These are phyloP conservation scores for Arabis alpina DNA, from an alignment of 345 rosid species.

Conservation along the genomic window DNA sequence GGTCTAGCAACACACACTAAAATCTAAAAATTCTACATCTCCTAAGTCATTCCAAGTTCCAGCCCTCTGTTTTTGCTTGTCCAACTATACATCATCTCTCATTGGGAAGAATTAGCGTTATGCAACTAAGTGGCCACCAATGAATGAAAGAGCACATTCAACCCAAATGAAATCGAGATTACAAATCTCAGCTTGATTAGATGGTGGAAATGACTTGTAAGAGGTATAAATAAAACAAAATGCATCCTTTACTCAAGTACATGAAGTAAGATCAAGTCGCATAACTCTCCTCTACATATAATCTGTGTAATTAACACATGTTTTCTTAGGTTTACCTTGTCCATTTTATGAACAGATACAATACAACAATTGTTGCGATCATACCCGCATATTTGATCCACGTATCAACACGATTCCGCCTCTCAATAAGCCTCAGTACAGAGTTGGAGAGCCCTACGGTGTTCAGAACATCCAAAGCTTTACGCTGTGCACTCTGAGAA, in stretches of 20 bases:
- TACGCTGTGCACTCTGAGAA: slow-evolving; percentile 83
- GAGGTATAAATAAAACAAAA: not conserved
- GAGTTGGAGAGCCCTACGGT: slow-evolving; percentile 93
- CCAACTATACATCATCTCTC: not conserved
- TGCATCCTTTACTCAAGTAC: not conserved
- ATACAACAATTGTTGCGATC: slow-evolving; percentile 58
- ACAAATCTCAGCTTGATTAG: not conserved
- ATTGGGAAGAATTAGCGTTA: not conserved
- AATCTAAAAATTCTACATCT: too few relatives aligned
- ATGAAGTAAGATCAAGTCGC: not conserved
- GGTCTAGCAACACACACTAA: too few relatives aligned
- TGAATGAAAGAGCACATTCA: not conserved
- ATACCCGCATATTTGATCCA: slow-evolving; percentile 92
- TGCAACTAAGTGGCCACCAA: not conserved
- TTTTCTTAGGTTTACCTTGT: slow-evolving; percentile 37
- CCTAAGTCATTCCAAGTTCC: too few relatives aligned
- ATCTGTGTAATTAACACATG: not conserved
- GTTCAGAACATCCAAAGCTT: slow-evolving; percentile 84
- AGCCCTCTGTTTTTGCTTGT: slow-evolving; percentile 2
- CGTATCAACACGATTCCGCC: slow-evolving; percentile 85
- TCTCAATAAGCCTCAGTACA: slow-evolving; percentile 85
- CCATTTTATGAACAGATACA: slow-evolving; percentile 73
- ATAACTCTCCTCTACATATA: slow-evolving; percentile 26
- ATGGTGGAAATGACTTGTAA: not conserved
- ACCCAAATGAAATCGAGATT: not conserved